Conservation (phyloP, 2,329 filamentous ascomycete species). For the Fusarium decemcellulare region DNA sequence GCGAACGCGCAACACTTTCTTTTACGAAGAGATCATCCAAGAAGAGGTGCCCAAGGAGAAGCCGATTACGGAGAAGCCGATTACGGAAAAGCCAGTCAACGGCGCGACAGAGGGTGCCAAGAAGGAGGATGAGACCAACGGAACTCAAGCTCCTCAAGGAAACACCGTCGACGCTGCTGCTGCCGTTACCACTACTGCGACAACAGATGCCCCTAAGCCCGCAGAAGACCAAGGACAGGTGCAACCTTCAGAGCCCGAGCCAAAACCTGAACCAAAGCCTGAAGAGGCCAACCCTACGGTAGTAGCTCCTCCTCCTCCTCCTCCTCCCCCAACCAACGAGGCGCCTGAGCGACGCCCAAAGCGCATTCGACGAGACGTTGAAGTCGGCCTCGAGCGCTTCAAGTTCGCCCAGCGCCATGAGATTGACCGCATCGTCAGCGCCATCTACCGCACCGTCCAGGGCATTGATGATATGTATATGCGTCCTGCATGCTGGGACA, state of each 20-base stretch:
- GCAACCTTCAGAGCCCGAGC: constrained; percentile 40
- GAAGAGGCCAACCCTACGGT: constrained; percentile 26
- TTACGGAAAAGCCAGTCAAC: constrained; percentile 29
- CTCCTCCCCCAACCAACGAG: constrained; percentile 37
- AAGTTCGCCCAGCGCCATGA: constrained; percentile 77
- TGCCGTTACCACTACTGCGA: constrained; percentile 5
- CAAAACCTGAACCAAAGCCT: constrained; percentile 38
- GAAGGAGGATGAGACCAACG: constrained; percentile 32
- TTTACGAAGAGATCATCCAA: constrained; percentile 78
- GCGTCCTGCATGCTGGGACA: constrained; percentile 91
- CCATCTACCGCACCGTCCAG: constrained; percentile 87
- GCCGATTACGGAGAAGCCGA: constrained; percentile 32
- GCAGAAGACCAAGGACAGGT: constrained; percentile 41
- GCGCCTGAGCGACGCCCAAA: constrained; percentile 65
- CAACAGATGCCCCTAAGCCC: constrained; percentile 46
- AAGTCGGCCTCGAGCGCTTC: constrained; percentile 84
- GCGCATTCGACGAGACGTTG: constrained; percentile 76
- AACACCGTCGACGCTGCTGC: not conserved
- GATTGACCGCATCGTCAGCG: constrained; percentile 86
- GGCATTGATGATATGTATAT: constrained; percentile 88
- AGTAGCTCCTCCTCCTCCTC: not conserved
- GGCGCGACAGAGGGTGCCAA: constrained; percentile 34
- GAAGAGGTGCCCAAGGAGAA: constrained; percentile 63
- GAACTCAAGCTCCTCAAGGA: constrained; percentile 21
- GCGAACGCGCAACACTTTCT: constrained; percentile 77